A percentile compares a stretch with the other conserved stretches of the same genome.
These are phyloP conservation scores for Paracamarosporium sp. DNA, from an alignment of 2,329 filamentous ascomycete species.

Conservation along the genomic window DNA sequence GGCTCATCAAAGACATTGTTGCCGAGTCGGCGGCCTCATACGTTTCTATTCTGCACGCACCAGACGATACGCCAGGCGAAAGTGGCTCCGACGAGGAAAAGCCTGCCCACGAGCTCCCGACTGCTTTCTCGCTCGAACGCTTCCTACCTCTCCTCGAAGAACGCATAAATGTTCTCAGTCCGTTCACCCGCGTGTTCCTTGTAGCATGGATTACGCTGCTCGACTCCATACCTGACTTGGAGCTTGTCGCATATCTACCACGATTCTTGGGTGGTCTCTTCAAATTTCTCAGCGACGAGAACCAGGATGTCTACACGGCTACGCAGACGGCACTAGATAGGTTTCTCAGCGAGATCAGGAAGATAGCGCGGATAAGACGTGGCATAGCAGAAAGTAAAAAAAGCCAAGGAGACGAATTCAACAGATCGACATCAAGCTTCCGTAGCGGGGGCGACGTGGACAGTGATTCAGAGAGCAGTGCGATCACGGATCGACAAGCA, in stretches of 20 bases:
- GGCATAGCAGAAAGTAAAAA: conserved; percentile 87
- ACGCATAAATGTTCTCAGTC: conserved; percentile 91
- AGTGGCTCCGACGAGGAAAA: conserved; percentile 23
- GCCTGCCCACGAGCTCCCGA: conserved; percentile 62
- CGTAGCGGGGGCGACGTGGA: conserved; percentile 38
- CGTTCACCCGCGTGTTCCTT: conserved; percentile 92
- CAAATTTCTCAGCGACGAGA: conserved; percentile 89
- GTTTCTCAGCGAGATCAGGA: conserved; percentile 91
- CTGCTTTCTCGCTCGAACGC: conserved; percentile 86
- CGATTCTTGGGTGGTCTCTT: conserved; percentile 90
- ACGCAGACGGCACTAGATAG: conserved; percentile 89
- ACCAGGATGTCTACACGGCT: conserved; percentile 91
- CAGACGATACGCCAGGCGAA: conserved; percentile 60
- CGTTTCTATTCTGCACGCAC: conserved; percentile 80
- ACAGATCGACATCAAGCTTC: conserved; percentile 68
- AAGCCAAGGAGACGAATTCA: conserved; percentile 68
- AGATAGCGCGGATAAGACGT: conserved; percentile 90
- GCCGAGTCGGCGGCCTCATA: conserved; percentile 95
- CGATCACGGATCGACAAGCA: conserved; percentile 47
- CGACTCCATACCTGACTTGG: conserved; percentile 95
- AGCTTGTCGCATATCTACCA: conserved; percentile 90
- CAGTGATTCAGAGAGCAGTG: conserved; percentile 66
- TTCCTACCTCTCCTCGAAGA: conserved; percentile 96
- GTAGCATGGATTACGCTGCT: conserved; percentile 95
- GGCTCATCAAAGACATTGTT: conserved; percentile 94